Evolutionary conservation across 2,329 filamentous ascomycete species (phyloP), one percentile per base, ranked within the genome.

Genomic region (Drechslerella coelobrocha): DNA sequence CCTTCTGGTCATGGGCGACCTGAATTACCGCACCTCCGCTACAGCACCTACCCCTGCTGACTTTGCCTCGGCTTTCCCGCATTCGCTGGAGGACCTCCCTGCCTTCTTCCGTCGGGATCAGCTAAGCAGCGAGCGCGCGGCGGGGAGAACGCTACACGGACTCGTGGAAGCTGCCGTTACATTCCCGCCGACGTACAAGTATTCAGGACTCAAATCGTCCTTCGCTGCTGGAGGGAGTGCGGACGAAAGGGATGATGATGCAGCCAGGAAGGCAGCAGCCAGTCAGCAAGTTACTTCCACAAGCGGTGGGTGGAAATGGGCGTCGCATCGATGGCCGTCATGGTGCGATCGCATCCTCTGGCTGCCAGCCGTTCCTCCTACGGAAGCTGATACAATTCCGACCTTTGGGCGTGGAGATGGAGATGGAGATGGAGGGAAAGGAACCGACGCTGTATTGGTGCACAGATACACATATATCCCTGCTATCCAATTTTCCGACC

Each of bases 171-270:
- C 87, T 0, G 81, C 84, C 0, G 86, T 97, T 66, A 79, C 79
- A 2, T 99, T 97, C 76, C 89, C 92, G 0, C 94, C 94, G 0
- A 97, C 94, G 0, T 99, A 99, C 82, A 99, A 99, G 79, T 95
- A 94, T 78, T 17, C 47, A 12, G 2, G 14, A 8, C 5, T 19
- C 0, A 76, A 79, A 27, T 77, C 78, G 6, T 79, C 81, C 12
- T 80, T 79, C 24, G 75, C 83, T 63, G 80, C 78, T 1, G 77
- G 75, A 1, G 24, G 19, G 8, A 21, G 17, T 17, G 72, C 74
- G 9, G 77, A 77, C 12, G 77, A 76, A 69, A 73, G 78, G 55
- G n/a, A 14, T 37, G 3, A 14, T 50, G 23, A 47, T 43, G 19
- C 41, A 47, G 9, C 45, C 41, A 50, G 66, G 69, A 76, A 76